Percentiles rank a stretch among this genome's conserved stretches.
Conservation (phyloP, 225 moss, liverwort and hornwort species). For the Marchantia polymorpha region DNA sequence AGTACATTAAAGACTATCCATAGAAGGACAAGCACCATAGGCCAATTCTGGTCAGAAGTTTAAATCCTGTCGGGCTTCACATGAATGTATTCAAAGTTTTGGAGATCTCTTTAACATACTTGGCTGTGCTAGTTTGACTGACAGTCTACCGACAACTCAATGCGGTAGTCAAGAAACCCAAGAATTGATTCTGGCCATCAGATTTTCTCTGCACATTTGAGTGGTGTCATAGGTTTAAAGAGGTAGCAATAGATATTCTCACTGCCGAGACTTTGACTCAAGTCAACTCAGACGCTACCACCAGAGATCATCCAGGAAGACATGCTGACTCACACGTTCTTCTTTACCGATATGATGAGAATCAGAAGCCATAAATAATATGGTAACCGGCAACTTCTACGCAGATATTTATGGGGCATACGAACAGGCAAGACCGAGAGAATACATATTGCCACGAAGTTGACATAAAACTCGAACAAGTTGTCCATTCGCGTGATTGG, state of each 20-base stretch:
- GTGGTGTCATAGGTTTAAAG: background rate
- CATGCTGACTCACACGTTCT: background rate
- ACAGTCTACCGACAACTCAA: background rate
- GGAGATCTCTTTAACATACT: background rate
- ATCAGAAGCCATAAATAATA: slow-evolving; percentile 3
- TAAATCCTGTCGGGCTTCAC: slow-evolving; percentile 14
- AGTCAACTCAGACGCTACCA: background rate
- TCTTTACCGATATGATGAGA: background rate
- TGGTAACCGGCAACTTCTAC: background rate
- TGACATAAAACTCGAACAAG: background rate
- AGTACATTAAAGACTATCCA: background rate
- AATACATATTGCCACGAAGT: background rate
- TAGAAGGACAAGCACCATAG: slow-evolving; percentile 1
- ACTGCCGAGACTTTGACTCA: background rate
- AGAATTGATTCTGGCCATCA: slow-evolving; percentile 2
- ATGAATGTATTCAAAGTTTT: background rate
- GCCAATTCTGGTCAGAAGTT: background rate
- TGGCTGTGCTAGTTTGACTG: background rate
- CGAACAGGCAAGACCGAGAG: background rate
- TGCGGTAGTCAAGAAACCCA: background rate
- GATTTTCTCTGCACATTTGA: background rate
- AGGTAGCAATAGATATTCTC: slow-evolving; percentile 7
- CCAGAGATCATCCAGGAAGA: background rate
- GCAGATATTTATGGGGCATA: background rate
- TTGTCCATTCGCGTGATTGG: background rate